Conservation (phyloP, 2,329 filamentous ascomycete genomes). For the Monilinia aucupariae region DNA sequence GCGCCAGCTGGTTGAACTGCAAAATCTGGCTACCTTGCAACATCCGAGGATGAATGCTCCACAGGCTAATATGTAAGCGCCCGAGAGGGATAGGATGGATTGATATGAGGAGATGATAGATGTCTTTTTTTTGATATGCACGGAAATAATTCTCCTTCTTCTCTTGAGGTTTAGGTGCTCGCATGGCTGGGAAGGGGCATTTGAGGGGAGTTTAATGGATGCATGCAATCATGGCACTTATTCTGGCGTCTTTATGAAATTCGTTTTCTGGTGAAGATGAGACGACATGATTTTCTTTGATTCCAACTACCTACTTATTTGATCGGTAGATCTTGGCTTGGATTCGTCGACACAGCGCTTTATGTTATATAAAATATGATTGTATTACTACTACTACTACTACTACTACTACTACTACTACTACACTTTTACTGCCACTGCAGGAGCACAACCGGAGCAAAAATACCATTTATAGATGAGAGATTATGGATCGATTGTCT, state of each 20-base stretch:
- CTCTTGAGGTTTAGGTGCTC: background rate
- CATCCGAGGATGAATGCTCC: conserved; percentile 15
- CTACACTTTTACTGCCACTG: too few relatives aligned
- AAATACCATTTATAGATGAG: background rate
- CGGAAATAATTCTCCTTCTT: background rate
- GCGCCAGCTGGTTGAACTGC: conserved; percentile 17
- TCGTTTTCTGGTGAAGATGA: background rate
- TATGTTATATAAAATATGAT: background rate
- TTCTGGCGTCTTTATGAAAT: conserved; percentile 10
- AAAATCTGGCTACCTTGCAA: conserved; percentile 12
- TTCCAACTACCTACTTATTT: background rate
- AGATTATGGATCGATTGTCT: too few relatives aligned
- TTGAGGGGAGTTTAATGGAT: conserved; percentile 15
- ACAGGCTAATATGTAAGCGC: conserved; percentile 14
- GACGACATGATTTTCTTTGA: background rate
- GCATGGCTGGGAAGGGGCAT: conserved; percentile 15
- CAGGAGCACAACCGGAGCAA: too few relatives aligned
- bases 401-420: too few relatives aligned
- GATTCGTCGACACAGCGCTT: background rate
- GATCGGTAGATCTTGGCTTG: background rate
- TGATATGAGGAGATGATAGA: background rate
- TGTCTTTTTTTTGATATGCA: background rate
- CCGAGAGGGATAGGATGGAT: background rate
- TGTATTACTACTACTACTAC: background rate
- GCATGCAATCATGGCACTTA: conserved; percentile 1